Evolutionary conservation across 2,329 filamentous ascomycete genomes (phyloP), one percentile per base, ranked within the genome.

Genomic region (Pseudogymnoascus verrucosus): DNA sequence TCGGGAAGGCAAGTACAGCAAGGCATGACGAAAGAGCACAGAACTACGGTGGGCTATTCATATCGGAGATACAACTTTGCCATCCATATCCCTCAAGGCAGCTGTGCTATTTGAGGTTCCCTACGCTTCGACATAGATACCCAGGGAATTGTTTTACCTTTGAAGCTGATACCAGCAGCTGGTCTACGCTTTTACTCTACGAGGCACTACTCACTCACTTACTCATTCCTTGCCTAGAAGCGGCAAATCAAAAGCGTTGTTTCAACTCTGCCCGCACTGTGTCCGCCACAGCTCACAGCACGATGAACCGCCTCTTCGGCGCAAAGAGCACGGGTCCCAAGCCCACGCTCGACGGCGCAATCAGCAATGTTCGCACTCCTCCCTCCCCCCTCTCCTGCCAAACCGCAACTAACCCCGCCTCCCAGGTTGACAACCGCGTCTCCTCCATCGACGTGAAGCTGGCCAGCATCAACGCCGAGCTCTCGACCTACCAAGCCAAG

Each of bases 251-350:
- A n/a, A 23, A 28, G 16, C 59, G 37, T 61, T 61, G 59, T 40
- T 28, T 37, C 34, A 40, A 39, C 31, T 26, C 34, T 31, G 37
- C 34, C 37, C 59, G 59, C 34, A 61, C 59, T 40, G 37, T 39
- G 59, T 37, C 34, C 34, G 34, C 59, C 59, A 26, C 59, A 40
- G 37, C 34, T 42, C 59, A 42, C 34, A 42, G 66, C 77, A 81
- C 63, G 67, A 98, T 99, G 95, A 98, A 99, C 77, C 90, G 95
- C 71, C 84, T 99, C 70, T 99, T 99, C 76, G 95, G 95, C 74
- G 84, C 89, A 70, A 95, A 93, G 79, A 89, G 85, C 78, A 88
- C 89, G 68, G 88, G 87, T 67, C 93, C 95, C 63, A 98, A 98
- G 78, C 91, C 95, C 12, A 93, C 90, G 61, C 89, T 97, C 69